Conservation (phyloP, 208 protist genomes). For the Trypanosoma vivax region DNA sequence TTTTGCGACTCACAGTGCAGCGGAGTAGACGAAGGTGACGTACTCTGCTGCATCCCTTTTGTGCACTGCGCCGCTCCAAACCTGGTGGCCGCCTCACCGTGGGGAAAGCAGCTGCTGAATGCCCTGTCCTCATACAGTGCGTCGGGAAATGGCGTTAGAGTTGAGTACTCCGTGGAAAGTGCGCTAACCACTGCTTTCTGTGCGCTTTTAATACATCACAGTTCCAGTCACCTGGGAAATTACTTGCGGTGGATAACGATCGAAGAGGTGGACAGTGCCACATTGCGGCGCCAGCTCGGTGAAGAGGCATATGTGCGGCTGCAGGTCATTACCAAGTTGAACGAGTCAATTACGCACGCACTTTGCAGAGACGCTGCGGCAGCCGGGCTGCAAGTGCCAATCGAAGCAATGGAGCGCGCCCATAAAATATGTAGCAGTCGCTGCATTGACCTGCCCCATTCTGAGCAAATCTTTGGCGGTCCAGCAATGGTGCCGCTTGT, state of each 20-base stretch:
- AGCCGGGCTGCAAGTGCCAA: slow-evolving; percentile 17
- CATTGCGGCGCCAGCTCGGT: slow-evolving; percentile 16
- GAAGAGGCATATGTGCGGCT: slow-evolving; percentile 12
- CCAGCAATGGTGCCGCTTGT: slow-evolving; percentile 70
- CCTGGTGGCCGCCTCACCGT: slow-evolving; percentile 45
- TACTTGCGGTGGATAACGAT: slow-evolving; percentile 45
- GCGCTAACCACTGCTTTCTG: slow-evolving; percentile 53
- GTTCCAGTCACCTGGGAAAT: slow-evolving; percentile 22
- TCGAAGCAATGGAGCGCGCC: slow-evolving; percentile 28
- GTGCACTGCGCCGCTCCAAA: slow-evolving; percentile 37
- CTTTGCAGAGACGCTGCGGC: slow-evolving; percentile 9
- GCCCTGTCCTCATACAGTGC: slow-evolving; percentile 28
- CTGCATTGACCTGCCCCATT: slow-evolving; percentile 56
- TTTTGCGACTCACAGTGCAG: slow-evolving; percentile 23
- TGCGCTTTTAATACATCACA: slow-evolving; percentile 31
- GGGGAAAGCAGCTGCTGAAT: slow-evolving; percentile 27
- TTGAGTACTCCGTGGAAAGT: slow-evolving; percentile 48
- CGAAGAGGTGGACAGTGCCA: slow-evolving; percentile 5
- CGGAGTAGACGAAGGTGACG: slow-evolving; percentile 25
- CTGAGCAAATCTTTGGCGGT: slow-evolving; percentile 58
- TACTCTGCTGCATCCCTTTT: slow-evolving; percentile 50
- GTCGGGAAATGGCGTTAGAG: slow-evolving; percentile 21
- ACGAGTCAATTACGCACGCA: slow-evolving; percentile 12
- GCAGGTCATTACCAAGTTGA: slow-evolving; percentile 27
- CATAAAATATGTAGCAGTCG: slow-evolving; percentile 56